phyloP scores from a whole-genome alignment of 179 eudicot genomes.

The Drosera spatulata region DNA sequence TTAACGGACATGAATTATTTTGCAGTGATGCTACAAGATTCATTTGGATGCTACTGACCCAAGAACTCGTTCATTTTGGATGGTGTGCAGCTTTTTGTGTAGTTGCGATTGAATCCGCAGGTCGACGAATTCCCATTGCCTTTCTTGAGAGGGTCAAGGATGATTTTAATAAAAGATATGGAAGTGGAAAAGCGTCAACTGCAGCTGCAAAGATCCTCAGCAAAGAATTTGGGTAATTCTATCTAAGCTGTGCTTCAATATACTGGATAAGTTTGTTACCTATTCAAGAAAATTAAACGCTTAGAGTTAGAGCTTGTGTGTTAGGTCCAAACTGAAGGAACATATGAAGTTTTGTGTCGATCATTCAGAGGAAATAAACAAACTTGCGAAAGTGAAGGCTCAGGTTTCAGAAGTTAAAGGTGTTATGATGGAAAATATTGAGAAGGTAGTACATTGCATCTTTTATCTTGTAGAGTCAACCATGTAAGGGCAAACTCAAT shows the following conservation, averaged over 20 bases:
- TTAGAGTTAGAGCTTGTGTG: too few species aligned
- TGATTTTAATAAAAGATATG: conserved; percentile 13
- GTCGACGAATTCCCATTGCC: conserved; percentile 10
- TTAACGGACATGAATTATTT: too few species aligned
- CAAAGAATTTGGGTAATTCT: conserved; percentile 8
- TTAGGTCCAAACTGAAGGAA: conserved; percentile 10
- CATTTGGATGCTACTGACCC: too few species aligned
- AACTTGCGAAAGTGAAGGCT: conserved; percentile 13
- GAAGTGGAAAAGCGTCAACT: conserved; percentile 8
- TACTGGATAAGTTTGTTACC: neutral
- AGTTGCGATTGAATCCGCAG: neutral
- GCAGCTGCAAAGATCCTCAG: conserved; percentile 8
- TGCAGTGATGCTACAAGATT: too few species aligned
- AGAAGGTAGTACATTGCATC: conserved; percentile 1
- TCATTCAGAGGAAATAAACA: conserved; percentile 12
- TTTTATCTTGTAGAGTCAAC: neutral
- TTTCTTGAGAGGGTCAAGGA: conserved; percentile 14
- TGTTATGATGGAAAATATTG: conserved; percentile 14
- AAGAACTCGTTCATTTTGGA: neutral
- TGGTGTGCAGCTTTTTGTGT: neutral
- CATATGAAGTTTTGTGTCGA: conserved; percentile 11
- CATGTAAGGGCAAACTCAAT: neutral
- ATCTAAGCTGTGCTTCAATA: neutral
- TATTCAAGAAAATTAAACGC: neutral
- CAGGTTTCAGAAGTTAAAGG: conserved; percentile 13